Evolutionary conservation across 257 asterid genomes (phyloP), one percentile per base, ranked within the genome.

Genomic region (Prunella vulgaris): DNA sequence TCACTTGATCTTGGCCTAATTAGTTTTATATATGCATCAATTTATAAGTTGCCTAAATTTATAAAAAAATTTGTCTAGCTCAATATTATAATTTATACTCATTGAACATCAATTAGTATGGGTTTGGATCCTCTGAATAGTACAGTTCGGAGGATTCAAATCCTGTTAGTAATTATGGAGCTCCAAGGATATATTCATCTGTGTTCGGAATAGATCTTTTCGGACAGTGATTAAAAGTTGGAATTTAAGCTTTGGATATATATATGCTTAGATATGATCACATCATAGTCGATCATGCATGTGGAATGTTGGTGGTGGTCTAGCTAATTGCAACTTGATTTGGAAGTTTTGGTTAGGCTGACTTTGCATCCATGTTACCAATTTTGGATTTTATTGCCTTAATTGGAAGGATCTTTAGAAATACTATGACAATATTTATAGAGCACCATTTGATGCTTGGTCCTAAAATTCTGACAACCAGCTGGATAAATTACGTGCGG

Each of bases 221-320:
- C 18, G 14, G 1, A 33, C 28, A 28, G 14, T 52, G 59, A 14
- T 3, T n/a, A 6, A 5, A 64, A 38, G 46, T 13, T 20, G 7
- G 52, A 52, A 57, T 20, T 9, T n/a, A n/a, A 12, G 1, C 15
- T n/a, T 4, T 46, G 6, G 40, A 66, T 32, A 32, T 51, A 66
- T 32, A 32, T 51, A 62, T 33, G 53, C 64, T 57, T n/a, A 53
- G 75, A 71, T 33, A 67, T n/a, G n/a, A n/a, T 46, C 73, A 68
- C 71, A 57, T 64, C 54, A 40, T 52, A 59, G 74, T 73, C 38
- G 59, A 30, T 35, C 48, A 64, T 42, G 73, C 48, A 64, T 42
- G 73, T 60, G 46, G 71, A 68, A 46, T 60, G 64, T 64, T 10
- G 62, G 27, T 60, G 60, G 4, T 38, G 49, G n/a, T 60, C 51